Conservation (phyloP, 805 yeast species). For the Candida schatavii region DNA sequence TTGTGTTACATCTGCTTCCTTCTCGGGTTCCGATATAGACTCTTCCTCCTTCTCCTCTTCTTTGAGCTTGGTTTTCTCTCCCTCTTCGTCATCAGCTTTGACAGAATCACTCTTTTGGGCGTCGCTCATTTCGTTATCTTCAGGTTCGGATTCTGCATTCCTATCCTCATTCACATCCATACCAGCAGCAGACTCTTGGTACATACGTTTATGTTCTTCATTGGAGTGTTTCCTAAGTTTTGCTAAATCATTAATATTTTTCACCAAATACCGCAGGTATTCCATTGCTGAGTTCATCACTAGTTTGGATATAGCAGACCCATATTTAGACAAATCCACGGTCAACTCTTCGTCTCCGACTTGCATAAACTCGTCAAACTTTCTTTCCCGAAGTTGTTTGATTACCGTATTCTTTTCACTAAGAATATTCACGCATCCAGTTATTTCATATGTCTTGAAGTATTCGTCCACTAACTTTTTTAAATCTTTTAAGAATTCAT, state of each 20-base stretch:
- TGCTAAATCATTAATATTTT: conserved; percentile 18
- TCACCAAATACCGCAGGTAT: conserved; percentile 19
- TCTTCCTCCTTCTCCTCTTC: conserved; percentile 1
- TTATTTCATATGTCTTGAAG: conserved; percentile 8
- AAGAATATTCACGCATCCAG: conserved; percentile 4
- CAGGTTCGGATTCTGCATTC: neutral
- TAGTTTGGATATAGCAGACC: conserved; percentile 18
- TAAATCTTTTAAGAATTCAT: conserved; percentile 10
- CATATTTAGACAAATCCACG: conserved; percentile 19
- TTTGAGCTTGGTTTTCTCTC: conserved; percentile 7
- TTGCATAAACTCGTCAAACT: conserved; percentile 19
- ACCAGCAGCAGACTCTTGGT: too few relatives aligned
- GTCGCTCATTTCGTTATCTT: neutral
- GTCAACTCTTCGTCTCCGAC: conserved; percentile 18
- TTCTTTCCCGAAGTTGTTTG: conserved; percentile 10
- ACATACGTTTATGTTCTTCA: neutral
- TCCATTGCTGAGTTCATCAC: conserved; percentile 18
- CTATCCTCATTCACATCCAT: neutral
- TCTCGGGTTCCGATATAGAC: too few relatives aligned
- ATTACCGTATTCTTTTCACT: conserved; percentile 10
- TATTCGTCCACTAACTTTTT: conserved; percentile 9
- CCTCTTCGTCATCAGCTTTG: conserved; percentile 1
- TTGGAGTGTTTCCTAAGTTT: neutral
- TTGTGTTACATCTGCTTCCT: conserved; percentile 2
- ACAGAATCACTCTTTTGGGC: neutral